phyloP scores from a whole-genome alignment of 2,329 filamentous ascomycete species.

The Microcyclospora pomicola region DNA sequence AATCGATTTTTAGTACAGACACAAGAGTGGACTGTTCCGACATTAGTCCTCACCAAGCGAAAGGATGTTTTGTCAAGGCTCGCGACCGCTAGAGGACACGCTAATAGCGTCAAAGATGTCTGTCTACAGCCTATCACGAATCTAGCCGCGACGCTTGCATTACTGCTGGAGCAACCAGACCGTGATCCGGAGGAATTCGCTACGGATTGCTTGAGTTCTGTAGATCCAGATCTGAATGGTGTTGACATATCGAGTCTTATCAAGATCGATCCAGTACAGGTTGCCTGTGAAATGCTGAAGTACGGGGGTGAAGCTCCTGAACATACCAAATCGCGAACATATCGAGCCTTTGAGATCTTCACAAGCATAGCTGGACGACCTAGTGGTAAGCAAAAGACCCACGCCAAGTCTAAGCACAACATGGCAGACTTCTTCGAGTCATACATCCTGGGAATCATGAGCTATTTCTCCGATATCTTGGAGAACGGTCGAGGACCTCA shows the following conservation, averaged over 20 bases:
- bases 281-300: slow-evolving; percentile 72
- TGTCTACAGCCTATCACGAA: slow-evolving; percentile 44
- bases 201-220: slow-evolving; percentile 52
- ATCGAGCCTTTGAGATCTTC: slow-evolving; percentile 37
- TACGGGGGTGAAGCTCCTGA: slow-evolving; percentile 55
- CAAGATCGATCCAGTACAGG: slow-evolving; percentile 58
- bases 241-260: slow-evolving; percentile 54
- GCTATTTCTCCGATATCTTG: slow-evolving; percentile 63
- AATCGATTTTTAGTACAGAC: slow-evolving; percentile 60
- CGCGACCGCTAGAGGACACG: slow-evolving; percentile 49
- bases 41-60: slow-evolving; percentile 66
- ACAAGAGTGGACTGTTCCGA: slow-evolving; percentile 71
- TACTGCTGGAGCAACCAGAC: slow-evolving; percentile 42
- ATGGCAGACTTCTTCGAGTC: slow-evolving; percentile 66
- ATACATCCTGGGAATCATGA: slow-evolving; percentile 76
- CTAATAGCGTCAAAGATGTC: slow-evolving; percentile 44
- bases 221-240: slow-evolving; percentile 56
- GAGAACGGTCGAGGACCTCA: slow-evolving; percentile 31
- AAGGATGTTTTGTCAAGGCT: slow-evolving; percentile 69
- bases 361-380: slow-evolving; percentile 35
- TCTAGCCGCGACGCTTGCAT: slow-evolving; percentile 44
- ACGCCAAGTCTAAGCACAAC: slow-evolving; percentile 39
- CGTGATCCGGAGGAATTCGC: slow-evolving; percentile 55
- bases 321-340: slow-evolving; percentile 11
- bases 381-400: slow-evolving; percentile 31